Base-by-base conservation (phyloP, 192 early-diverging fungal species). In the Kappamyces sp. region DNA sequence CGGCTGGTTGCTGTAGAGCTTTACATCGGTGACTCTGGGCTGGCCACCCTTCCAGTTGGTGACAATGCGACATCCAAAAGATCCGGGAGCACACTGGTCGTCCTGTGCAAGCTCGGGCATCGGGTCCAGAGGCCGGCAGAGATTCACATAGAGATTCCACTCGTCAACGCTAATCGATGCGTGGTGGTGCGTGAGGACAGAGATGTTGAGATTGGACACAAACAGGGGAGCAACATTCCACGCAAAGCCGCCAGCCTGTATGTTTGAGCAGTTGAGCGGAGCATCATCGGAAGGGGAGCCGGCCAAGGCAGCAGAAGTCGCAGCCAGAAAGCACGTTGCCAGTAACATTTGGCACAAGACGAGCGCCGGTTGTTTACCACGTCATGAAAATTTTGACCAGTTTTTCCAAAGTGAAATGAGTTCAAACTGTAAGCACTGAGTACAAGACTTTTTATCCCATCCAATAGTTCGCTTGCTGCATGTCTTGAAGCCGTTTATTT, bases 401-500 rank as follows among this genome's bases (percentile, higher is more conserved):
- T n/a, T n/a, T n/a, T n/a, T n/a, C n/a, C n/a, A n/a, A n/a, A n/a
- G n/a, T n/a, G n/a, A n/a, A n/a, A n/a, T n/a, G n/a, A n/a, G n/a
- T n/a, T n/a, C n/a, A n/a, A n/a, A 44, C n/a, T 44, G 43, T n/a
- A 7, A 7, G 43, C 43, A n/a, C 43, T 44, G 43, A n/a, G 43
- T 44, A 9, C n/a, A n/a, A 44, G 43, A 44, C 7, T 44, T 7
- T 7, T 7, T n/a, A n/a, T 44, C 43, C 43, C 43, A 44, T n/a
- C 44, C 37, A 36, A 3, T 68, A 93, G 91, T 98, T 76, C 89
- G 94, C 64, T 81, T 99, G 52, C 84, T 99, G 60, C 90, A 97
- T 77, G 82, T 98, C 63, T 86, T 99, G 72, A 74, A 86, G 84
- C 97, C 97, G 3, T 99, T 98, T 67, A 94, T 99, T 85, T 87